Evolutionary conservation across 2,329 filamentous ascomycete species (phyloP), one percentile per base, ranked within the genome.

Genomic region (Claviceps africana): DNA sequence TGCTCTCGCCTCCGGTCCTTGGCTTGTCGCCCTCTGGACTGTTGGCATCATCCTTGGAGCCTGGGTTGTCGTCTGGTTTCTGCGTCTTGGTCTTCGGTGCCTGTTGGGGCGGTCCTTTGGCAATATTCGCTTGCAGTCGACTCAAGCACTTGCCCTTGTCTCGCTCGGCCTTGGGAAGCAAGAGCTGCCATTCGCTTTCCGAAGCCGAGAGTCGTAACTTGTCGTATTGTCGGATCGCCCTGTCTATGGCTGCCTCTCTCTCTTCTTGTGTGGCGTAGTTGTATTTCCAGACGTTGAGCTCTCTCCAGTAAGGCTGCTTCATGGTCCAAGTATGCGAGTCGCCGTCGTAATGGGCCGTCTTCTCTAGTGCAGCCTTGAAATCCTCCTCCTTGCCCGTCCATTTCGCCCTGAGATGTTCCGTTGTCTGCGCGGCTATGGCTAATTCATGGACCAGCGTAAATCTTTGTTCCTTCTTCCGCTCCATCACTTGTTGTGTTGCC

Each of bases 261-360:
- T 80, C 73, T 33, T 76, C 72, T 19, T 72, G 65, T 39, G 64
- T 70, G 45, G 70, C 68, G 60, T 83, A 84, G 30, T 75, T 67
- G 62, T 81, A 82, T 53, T 72, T 75, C 73, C 77, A 84, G 22
- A 82, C 77, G 57, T 84, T 79, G 15, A 84, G 70, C 56, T 84
- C 81, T 63, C 76, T 82, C 74, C 76, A 84, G 56, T 73, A 78
- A 25, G 70, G 66, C 65, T 77, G 79, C 55, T 75, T 73, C 58
- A 83, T 65, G 35, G 69, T 65, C 72, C 76, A 84, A 57, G 72
- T 79, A 55, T 76, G 71, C 4, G 67, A 67, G 2, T 68, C 63
- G 4, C 69, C 56, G 53, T 75, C 70, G 51, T 72, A 72, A 53
- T 77, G 74, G 31, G 77, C 80, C 22, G 81, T 77, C 65, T 83